Conservation (phyloP, 2,329 filamentous ascomycete species). For the Fusarium burgessii region DNA sequence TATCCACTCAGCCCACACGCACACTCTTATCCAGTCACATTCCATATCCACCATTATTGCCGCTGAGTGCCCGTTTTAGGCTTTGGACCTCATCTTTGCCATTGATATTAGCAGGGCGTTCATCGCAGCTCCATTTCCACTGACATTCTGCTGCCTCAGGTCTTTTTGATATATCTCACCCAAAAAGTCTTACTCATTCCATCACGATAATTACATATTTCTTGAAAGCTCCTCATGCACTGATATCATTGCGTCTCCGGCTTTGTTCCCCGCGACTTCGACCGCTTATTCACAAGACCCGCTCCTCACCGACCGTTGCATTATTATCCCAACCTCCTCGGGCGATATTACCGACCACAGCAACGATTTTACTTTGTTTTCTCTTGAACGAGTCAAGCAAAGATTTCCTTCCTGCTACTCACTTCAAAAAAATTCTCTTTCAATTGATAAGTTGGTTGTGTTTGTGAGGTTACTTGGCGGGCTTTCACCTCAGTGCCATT, state of each 20-base stretch:
- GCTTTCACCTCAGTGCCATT: slow-evolving; percentile 30
- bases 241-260: slow-evolving; percentile 32
- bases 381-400: slow-evolving; percentile 32
- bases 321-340: slow-evolving; percentile 42
- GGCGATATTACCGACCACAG: slow-evolving; percentile 35
- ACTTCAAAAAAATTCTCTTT: slow-evolving; percentile 25
- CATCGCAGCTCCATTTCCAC: slow-evolving; percentile 39
- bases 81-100: slow-evolving; percentile 35
- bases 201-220: slow-evolving; percentile 21
- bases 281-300: slow-evolving; percentile 44
- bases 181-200: background rate
- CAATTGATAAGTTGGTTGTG: slow-evolving; percentile 34
- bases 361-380: slow-evolving; percentile 28
- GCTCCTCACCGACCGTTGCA: slow-evolving; percentile 44
- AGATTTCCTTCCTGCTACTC: slow-evolving; percentile 30
- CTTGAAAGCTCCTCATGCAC: slow-evolving; percentile 15
- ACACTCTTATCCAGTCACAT: slow-evolving; percentile 37
- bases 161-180: slow-evolving; percentile 33
- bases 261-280: slow-evolving; percentile 37
- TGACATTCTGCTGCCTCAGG: slow-evolving; percentile 33
- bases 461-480: slow-evolving; percentile 26
- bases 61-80: slow-evolving; percentile 38
- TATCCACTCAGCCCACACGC: slow-evolving; percentile 45
- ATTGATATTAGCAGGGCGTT: slow-evolving; percentile 45
- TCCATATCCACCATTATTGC: slow-evolving; percentile 39